Conservation (phyloP, 345 rosid species). For the Durio zibethinus region DNA sequence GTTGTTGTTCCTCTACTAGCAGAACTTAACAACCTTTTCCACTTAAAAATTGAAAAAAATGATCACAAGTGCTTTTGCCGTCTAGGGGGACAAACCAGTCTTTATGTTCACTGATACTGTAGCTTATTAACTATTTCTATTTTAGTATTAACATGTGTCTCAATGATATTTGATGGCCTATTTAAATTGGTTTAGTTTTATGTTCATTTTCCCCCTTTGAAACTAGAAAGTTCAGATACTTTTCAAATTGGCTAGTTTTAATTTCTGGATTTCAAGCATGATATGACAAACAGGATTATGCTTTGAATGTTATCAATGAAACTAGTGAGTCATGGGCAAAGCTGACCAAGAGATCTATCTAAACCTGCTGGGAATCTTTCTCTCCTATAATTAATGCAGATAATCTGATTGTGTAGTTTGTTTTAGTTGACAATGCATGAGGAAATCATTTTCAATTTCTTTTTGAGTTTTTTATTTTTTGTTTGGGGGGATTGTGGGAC, state of each 20-base stretch:
- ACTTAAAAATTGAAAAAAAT: too few relatives aligned
- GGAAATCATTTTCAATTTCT: too few relatives aligned
- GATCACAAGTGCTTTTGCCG: not conserved
- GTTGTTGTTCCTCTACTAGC: not conserved
- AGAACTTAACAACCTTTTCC: too few relatives aligned
- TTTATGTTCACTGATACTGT: not conserved
- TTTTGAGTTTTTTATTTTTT: too few relatives aligned
- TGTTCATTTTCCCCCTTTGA: too few relatives aligned
- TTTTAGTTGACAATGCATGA: too few relatives aligned
- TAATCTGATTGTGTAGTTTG: too few relatives aligned
- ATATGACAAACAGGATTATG: slow-evolving; percentile 48
- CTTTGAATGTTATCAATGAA: slow-evolving; percentile 59
- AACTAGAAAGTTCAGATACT: not conserved
- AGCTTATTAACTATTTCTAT: not conserved
- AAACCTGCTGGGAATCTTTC: too few relatives aligned
- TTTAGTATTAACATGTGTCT: not conserved
- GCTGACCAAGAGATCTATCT: too few relatives aligned
- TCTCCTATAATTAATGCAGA: too few relatives aligned
- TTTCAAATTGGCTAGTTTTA: not conserved
- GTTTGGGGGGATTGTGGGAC: too few relatives aligned
- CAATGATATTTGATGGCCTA: not conserved
- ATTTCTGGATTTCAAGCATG: not conserved
- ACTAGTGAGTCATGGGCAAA: too few relatives aligned
- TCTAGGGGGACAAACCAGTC: not conserved
- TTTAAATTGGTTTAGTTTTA: not conserved